phyloP scores from a whole-genome alignment of 345 rosid species.

The Streptanthus diversifolius region DNA sequence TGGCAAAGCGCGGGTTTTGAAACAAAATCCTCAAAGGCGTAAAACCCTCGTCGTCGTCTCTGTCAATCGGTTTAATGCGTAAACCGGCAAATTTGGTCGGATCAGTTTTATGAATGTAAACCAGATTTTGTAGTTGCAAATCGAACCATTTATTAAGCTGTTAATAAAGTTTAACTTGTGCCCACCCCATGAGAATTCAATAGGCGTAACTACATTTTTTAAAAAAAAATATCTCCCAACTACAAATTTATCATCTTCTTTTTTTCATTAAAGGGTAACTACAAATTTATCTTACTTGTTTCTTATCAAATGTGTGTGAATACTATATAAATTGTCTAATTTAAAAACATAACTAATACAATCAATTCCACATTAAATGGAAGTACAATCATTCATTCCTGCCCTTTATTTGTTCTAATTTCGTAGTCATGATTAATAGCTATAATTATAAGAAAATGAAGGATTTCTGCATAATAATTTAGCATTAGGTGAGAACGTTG shows the following conservation, averaged over 20 bases:
- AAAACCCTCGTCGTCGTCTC: conserved; percentile 30
- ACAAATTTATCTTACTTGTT: too few species aligned
- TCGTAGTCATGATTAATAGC: conserved; percentile 34
- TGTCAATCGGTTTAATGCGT: not conserved
- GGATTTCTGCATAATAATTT: conserved; percentile 22
- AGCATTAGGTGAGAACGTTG: conserved; percentile 35
- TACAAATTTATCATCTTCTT: too few species aligned
- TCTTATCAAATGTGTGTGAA: not conserved
- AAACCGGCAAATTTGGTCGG: conserved; percentile 4
- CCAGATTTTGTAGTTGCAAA: not conserved
- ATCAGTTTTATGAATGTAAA: not conserved
- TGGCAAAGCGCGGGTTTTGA: conserved; percentile 28
- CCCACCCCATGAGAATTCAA: not conserved
- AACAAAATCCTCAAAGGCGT: conserved; percentile 1
- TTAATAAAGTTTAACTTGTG: not conserved
- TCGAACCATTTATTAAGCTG: not conserved
- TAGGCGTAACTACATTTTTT: not conserved
- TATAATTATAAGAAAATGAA: conserved; percentile 8
- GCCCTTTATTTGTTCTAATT: conserved; percentile 21
- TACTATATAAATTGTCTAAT: not conserved
- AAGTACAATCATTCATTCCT: conserved; percentile 5
- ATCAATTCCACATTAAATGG: not conserved
- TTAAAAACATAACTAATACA: not conserved
- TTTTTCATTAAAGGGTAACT: too few species aligned
- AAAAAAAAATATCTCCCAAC: too few species aligned